Base-by-base conservation (phyloP, 2,329 filamentous ascomycete genomes). In the Furcasterigmium sp. region DNA sequence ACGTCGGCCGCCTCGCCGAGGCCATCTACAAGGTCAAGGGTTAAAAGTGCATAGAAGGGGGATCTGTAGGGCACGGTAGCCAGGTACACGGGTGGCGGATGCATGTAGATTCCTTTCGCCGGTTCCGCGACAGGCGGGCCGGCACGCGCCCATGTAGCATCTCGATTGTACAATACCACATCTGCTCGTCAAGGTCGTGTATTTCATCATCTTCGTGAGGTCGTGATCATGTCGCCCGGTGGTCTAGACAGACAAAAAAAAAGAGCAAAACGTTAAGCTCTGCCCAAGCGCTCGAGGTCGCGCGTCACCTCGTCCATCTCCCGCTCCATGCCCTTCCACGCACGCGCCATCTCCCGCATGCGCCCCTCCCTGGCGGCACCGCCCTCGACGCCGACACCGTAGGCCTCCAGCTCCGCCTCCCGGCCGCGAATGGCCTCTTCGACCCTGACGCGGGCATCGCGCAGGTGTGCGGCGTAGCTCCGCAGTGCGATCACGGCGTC, bases 11-110 rank as follows among this genome's bases (percentile, higher is more conserved):
- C 52, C 80, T 93, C 49, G 87, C 87, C 47, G 83, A 91, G 75
- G 77, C 85, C 60, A 91, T 93, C 68, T 89, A 81, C 76, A 87
- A 88, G 70, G 79, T 93, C 62, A 90, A 85, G 67, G 84, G 84
- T 61, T 82, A 75, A 57, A 20, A 11, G 28, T 26, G 23, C 7
- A 35, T 5, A 10, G 11, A n/a, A 17, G 6, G 32, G n/a, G 11
- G 32, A 26, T 11, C 23, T 7, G 7, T 11, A 7, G 7, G 23
- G 7, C 7, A 11, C 23, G 23, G 23, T 11, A 26, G 23, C 7
- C 23, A 26, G 23, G 23, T n/a, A 11, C 23, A 26, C 23, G 23
- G 7, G 23, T 11, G 23, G 23, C 7, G 23, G 23, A 26, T 26
- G 23, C 23, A 26, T 26, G 23, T 35, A 35, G 32, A 35, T 5